Percentiles rank a stretch among this genome's conserved stretches.
These are phyloP conservation scores for Fusarium sp. DNA, from an alignment of 2,329 filamentous ascomycete genomes.

Conservation along the genomic window DNA sequence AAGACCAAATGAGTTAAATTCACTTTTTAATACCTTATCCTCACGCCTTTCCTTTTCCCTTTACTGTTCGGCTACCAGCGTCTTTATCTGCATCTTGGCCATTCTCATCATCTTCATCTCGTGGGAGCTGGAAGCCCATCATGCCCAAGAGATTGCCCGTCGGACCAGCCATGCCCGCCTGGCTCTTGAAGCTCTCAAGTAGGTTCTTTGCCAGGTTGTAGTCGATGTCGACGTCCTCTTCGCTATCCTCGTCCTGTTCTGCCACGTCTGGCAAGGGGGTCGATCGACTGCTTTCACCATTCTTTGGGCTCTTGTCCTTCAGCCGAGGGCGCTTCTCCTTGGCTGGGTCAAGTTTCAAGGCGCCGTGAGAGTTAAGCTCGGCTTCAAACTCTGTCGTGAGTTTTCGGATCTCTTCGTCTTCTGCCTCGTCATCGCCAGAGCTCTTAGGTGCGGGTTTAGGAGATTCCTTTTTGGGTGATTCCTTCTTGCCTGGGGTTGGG, in stretches of 20 bases:
- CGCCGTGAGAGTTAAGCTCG: conserved; percentile 77
- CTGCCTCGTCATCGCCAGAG: conserved; percentile 56
- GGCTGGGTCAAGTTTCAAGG: conserved; percentile 65
- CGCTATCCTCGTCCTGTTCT: conserved; percentile 61
- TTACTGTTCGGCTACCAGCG: conserved; percentile 1
- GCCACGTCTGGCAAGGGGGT: conserved; percentile 45
- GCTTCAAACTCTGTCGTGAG: conserved; percentile 77
- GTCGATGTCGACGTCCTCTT: conserved; percentile 79
- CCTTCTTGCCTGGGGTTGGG: background rate
- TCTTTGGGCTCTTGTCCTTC: conserved; percentile 40
- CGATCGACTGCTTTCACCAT: conserved; percentile 16
- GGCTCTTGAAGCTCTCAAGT: conserved; percentile 91
- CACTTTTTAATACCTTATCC: background rate
- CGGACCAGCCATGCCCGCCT: conserved; percentile 86
- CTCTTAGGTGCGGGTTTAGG: background rate
- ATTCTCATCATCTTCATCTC: conserved; percentile 75
- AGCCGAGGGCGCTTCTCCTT: conserved; percentile 47
- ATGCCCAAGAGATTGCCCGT: conserved; percentile 87
- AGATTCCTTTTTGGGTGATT: background rate
- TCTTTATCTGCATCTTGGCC: conserved; percentile 40
- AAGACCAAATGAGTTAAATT: background rate
- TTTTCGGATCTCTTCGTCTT: conserved; percentile 72
- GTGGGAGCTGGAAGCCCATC: conserved; percentile 85
- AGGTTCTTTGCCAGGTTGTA: conserved; percentile 91
- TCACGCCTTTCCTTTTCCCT: conserved; percentile 17